Evolutionary conservation across 2,329 filamentous ascomycete species (phyloP).

Genomic region (Colletotrichum shisoi): DNA sequence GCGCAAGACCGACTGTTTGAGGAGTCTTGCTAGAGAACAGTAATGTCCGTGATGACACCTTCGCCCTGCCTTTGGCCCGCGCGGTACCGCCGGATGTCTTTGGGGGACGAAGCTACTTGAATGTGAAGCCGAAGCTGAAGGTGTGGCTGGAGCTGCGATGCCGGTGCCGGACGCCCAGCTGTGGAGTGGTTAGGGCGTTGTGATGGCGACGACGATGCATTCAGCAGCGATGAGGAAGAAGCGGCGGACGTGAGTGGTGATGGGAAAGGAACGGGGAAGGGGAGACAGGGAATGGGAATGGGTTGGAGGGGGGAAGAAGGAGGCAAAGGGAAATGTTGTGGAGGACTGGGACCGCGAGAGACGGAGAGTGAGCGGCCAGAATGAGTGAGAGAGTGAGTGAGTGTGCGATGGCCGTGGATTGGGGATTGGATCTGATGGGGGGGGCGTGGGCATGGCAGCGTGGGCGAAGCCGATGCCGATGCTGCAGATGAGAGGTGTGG

Average conservation of each 20-base stretch:
- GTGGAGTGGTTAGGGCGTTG: slow-evolving; percentile 1
- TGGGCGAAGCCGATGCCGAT: slow-evolving; percentile 18
- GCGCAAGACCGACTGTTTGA: neutral
- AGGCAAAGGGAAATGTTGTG: neutral
- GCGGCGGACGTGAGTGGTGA: neutral
- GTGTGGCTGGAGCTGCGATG: neutral
- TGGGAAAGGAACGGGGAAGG: neutral
- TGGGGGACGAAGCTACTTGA: slow-evolving; percentile 4
- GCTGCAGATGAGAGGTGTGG: slow-evolving; percentile 1
- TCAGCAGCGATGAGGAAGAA: neutral
- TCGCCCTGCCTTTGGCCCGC: neutral
- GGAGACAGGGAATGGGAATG: neutral
- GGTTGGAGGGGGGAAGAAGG: neutral
- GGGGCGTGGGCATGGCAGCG: neutral
- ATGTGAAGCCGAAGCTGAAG: neutral
- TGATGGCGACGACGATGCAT: slow-evolving; percentile 3
- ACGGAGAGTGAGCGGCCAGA: slow-evolving; percentile 3
- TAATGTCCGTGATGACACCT: slow-evolving; percentile 1
- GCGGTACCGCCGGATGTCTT: slow-evolving; percentile 13
- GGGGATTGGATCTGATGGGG: slow-evolving; percentile 11
- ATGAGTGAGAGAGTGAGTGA: neutral
- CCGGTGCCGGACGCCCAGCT: neutral
- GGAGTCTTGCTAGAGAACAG: neutral
- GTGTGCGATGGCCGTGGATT: slow-evolving; percentile 1
- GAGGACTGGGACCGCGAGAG: slow-evolving; percentile 2